A percentile compares a stretch with the other conserved stretches of the same genome.
Evolutionary conservation across 345 rosid species (phyloP).

Genomic region (Carallia pectinifolia): DNA sequence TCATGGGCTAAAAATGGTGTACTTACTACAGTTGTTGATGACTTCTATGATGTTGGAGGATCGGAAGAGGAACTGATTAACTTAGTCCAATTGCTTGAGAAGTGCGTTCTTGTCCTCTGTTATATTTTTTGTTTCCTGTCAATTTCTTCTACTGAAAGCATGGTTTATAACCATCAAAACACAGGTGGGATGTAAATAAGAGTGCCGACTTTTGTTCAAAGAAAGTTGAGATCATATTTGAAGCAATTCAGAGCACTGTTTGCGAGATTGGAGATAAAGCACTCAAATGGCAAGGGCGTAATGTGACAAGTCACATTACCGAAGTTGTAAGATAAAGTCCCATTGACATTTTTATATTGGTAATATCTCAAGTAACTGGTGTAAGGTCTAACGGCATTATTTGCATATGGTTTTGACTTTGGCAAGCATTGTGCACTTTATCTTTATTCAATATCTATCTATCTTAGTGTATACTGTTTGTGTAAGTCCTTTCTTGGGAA

Average conservation of each 20-base stretch:
- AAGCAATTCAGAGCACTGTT: conserved; percentile 62
- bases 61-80: conserved; percentile 69
- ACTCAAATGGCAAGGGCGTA: conserved; percentile 57
- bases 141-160: conserved; percentile 14
- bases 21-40: conserved; percentile 82
- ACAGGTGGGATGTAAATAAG: conserved; percentile 62
- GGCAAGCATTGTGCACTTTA: neutral
- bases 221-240: conserved; percentile 73
- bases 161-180: conserved; percentile 13
- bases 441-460: neutral
- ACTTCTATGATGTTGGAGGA: conserved; percentile 86
- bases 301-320: conserved; percentile 46
- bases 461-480: neutral
- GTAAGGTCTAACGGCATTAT: neutral
- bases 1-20: conserved; percentile 95
- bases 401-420: neutral
- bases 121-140: conserved; percentile 9
- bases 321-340: conserved; percentile 45
- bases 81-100: conserved; percentile 62
- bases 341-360: neutral
- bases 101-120: conserved; percentile 34
- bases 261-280: conserved; percentile 71
- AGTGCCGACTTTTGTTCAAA: conserved; percentile 58
- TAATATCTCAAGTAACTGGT: neutral
- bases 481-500: neutral